A percentile compares a stretch with the other conserved stretches of the same genome.
Evolutionary conservation across 164 flowering plant genomes (phyloP).

Genomic region (Cinnamomum micranthum): DNA sequence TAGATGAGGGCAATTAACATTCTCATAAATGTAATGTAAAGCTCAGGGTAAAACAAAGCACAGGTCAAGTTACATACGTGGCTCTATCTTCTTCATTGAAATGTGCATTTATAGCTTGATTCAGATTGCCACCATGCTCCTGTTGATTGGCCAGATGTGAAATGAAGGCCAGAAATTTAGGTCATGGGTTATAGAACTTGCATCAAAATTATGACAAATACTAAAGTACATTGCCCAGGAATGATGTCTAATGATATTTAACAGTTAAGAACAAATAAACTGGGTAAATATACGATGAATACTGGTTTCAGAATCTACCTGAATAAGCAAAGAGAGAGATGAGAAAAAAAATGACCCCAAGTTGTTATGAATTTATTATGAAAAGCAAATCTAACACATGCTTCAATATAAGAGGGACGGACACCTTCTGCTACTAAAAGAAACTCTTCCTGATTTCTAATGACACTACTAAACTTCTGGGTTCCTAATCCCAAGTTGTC

Average conservation of each 20-base stretch:
- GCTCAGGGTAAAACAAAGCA: neutral
- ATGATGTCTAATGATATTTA: neutral
- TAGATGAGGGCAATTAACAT: neutral
- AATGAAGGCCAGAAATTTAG: neutral
- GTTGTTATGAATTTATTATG: neutral
- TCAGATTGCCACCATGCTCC: conserved; percentile 86
- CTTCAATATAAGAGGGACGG: neutral
- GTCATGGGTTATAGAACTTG: neutral
- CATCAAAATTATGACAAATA: neutral
- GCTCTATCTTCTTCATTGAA: conserved; percentile 70
- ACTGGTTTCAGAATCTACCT: neutral
- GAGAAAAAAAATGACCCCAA: neutral
- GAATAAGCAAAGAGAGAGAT: neutral
- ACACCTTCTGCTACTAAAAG: neutral
- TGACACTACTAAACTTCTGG: no score
- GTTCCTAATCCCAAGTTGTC: no score
- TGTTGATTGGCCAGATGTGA: conserved; percentile 18
- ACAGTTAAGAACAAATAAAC: neutral
- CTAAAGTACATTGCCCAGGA: neutral
- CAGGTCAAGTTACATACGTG: conserved; percentile 22
- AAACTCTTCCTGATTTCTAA: no score
- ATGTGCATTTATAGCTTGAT: conserved; percentile 81
- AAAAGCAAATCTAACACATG: neutral
- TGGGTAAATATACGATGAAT: neutral
- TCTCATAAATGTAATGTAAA: neutral